Evolutionary conservation across 768 basidiomycete species (phyloP), one percentile per base, ranked within the genome.

Genomic region (Cantharellus cinnabarinus): DNA sequence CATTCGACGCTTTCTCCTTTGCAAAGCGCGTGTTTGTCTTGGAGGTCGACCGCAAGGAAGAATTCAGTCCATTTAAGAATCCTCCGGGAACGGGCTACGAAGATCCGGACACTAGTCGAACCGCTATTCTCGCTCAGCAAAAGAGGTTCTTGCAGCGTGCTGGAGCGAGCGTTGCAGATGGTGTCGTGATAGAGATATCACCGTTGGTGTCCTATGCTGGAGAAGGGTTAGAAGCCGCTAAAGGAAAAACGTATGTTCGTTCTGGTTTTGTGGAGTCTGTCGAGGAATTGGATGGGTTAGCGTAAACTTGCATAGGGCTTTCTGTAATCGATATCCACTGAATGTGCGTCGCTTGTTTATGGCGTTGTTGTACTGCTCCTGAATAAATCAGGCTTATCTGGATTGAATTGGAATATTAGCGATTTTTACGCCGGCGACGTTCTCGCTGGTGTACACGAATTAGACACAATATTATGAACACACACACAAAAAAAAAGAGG

Each of bases 1-100:
- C 98, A 40, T 99, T 99, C 67, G 95, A 99, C 71, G 95, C 98
- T 51, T 97, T 99, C 76, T 93, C 93, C 0, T 89, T 79, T 71
- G 89, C 90, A 37, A 70, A 81, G 66, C 74, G 70, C 56, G 89
- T 93, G 63, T 80, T 85, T 38, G 89, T 97, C 44, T 71, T 98
- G 67, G 91, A 97, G 69, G 89, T 95, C 51, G 78, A 79, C 56
- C 74, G 95, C 59, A 75, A 76, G 61, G 88, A 94, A 61, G 94
- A 98, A 71, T 99, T 99, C 66, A 91, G 88, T 63, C 94, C 94
- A 41, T 71, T 99, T 69, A 99, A 99, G 76, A 99, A 99, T 66
- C 93, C 91, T 4, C 90, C 91, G 0, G 91, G 91, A 0, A 85
- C 88, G 0, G 85, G 85, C 35, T 75, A 85, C 15, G 94, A 98